These are phyloP conservation scores for Debaryomyces udenii DNA, from an alignment of 1,139 yeast genomes.

Conservation along the genomic window DNA sequence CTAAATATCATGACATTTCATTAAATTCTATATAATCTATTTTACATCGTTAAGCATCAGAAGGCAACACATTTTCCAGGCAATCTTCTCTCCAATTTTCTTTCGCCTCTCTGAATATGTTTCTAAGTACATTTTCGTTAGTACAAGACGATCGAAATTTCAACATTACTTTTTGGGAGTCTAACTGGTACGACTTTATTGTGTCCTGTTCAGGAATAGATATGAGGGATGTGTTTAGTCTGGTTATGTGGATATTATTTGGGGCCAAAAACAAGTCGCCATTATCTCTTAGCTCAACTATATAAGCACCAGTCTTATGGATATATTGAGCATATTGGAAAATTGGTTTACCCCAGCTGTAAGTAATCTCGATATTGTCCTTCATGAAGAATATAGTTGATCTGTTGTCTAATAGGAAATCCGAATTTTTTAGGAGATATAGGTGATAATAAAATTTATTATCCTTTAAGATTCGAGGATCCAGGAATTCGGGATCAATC, in stretches of 20 bases:
- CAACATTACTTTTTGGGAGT: conserved; percentile 74
- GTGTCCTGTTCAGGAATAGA: conserved; percentile 31
- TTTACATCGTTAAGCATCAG: conserved; percentile 16
- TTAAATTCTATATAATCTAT: conserved; percentile 3
- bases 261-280: conserved; percentile 85
- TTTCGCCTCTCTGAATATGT: conserved; percentile 63
- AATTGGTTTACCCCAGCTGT: conserved; percentile 90
- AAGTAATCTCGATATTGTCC: conserved; percentile 59
- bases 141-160: conserved; percentile 67
- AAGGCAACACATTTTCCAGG: conserved; percentile 20
- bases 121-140: conserved; percentile 47
- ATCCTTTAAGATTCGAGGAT: conserved; percentile 45
- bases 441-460: conserved; percentile 65
- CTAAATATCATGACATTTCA: conserved; percentile 2
- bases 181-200: conserved; percentile 42
- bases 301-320: conserved; percentile 84
- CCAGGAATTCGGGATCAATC: conserved; percentile 58
- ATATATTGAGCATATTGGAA: conserved; percentile 87
- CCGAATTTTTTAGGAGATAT: conserved; percentile 65
- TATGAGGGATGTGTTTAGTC: conserved; percentile 50
- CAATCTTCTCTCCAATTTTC: conserved; percentile 45
- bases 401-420: conserved; percentile 80
- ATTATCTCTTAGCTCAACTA: conserved; percentile 82
- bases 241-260: conserved; percentile 70
- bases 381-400: conserved; percentile 65